phyloP scores from a whole-genome alignment of 805 yeast species.

The Nakazawaea ambrosiae region DNA sequence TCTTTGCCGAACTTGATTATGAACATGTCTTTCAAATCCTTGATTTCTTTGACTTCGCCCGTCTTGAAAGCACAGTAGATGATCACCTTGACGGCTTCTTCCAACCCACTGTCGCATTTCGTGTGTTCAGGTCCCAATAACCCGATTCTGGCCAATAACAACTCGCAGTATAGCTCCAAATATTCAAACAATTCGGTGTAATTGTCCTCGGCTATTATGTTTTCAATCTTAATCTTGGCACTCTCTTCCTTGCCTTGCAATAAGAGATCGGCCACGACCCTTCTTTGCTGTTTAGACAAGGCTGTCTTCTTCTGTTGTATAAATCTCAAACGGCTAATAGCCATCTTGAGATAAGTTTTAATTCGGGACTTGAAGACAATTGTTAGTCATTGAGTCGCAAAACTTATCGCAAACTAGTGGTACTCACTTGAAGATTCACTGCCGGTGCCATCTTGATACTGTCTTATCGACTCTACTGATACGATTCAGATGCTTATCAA shows the following conservation, averaged over 20 bases:
- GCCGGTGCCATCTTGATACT: constrained; percentile 6
- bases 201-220: constrained; percentile 75
- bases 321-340: constrained; percentile 62
- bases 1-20: constrained; percentile 62
- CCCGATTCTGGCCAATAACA: constrained; percentile 66
- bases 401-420: not conserved
- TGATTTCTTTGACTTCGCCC: constrained; percentile 63
- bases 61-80: constrained; percentile 66
- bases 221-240: constrained; percentile 79
- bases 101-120: constrained; percentile 51
- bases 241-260: constrained; percentile 69
- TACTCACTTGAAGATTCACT: constrained; percentile 7
- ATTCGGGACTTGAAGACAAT: constrained; percentile 9
- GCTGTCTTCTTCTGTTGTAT: constrained; percentile 73
- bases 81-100: constrained; percentile 68
- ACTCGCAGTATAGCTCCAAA: constrained; percentile 76
- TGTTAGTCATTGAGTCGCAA: not conserved
- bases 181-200: constrained; percentile 73
- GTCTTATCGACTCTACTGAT: no score
- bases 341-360: constrained; percentile 51
- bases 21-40: constrained; percentile 53
- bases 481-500: not conserved
- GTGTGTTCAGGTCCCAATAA: constrained; percentile 36
- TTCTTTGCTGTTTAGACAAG: constrained; percentile 64
- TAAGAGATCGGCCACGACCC: constrained; percentile 66